phyloP scores from a whole-genome alignment of 2,329 filamentous ascomycete genomes.

The Exophiala dermatitidis region DNA sequence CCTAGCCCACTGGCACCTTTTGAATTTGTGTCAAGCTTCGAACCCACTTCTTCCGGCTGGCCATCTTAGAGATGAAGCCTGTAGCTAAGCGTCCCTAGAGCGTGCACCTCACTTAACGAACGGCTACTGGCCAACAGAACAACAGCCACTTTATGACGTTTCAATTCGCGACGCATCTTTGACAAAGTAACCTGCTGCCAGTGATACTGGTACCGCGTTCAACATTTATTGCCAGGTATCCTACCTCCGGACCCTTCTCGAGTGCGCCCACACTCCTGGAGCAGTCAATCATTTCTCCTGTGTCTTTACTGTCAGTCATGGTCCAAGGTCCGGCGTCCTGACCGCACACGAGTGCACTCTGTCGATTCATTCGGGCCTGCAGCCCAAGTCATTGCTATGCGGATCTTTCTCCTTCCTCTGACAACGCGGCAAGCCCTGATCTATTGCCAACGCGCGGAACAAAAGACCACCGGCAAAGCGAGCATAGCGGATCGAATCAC shows the following conservation, averaged over 20 bases:
- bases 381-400: slow-evolving; percentile 55
- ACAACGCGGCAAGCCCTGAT: slow-evolving; percentile 85
- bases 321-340: background rate
- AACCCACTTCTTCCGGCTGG: background rate
- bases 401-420: slow-evolving; percentile 86
- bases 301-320: background rate
- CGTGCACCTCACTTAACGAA: background rate
- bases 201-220: too few species aligned
- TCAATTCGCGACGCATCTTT: background rate
- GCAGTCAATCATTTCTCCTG: background rate
- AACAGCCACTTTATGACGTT: too few species aligned
- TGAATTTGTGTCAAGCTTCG: too few species aligned
- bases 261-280: background rate
- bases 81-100: background rate
- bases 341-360: slow-evolving; percentile 1
- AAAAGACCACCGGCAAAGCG: slow-evolving; percentile 48
- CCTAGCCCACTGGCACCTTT: too few species aligned
- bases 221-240: background rate
- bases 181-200: background rate
- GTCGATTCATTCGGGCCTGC: background rate
- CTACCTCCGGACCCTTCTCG: background rate
- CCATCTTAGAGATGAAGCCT: background rate
- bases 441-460: slow-evolving; percentile 73
- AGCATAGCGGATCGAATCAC: slow-evolving; percentile 63
- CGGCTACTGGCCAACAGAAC: too few species aligned